Evolutionary conservation across 2,329 filamentous ascomycete genomes (phyloP), one percentile per base, ranked within the genome.

Genomic region (Colletotrichum endophyticum): DNA sequence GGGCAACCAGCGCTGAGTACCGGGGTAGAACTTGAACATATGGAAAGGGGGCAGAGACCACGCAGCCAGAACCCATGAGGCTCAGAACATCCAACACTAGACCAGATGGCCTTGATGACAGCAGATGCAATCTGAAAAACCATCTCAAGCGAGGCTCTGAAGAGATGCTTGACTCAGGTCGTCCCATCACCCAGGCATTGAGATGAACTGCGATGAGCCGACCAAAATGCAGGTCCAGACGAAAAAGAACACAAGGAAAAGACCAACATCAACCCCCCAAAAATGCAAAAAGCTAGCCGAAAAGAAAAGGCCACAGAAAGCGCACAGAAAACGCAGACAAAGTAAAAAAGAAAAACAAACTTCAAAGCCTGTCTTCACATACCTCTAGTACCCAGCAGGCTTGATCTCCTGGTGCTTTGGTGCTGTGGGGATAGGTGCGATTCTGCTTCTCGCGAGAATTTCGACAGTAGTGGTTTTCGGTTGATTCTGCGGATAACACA

Each of bases 1-100:
- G 19, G 39, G 19, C 39, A n/a, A n/a, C 39, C 19, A 22, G 9
- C 11, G 6, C 39, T 49, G 39, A n/a, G 39, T 1, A 49, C 39
- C 6, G 0, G 19, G 19, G 39, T n/a, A 49, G 9, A 49, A 49
- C 9, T 49, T 1, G 19, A n/a, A n/a, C 19, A 1, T 1, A n/a
- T 22, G 39, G 9, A n/a, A n/a, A 49, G 6, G 2, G 16, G 39
- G 13, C 36, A 39, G 16, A 19, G 12, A 39, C 36, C 16, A 16
- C 36, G 36, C 36, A 39, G 36, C 36, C 36, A 39, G 36, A 19
- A 39, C 8, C 16, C 36, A 8, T 39, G 16, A 16, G 13, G 15
- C 36, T 16, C 6, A 39, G 36, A 39, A 19, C 36, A 39, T 39
- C 39, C 39, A 49, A 12, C 39, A 49, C 39, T 19, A n/a, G 39